phyloP scores from a whole-genome alignment of 2,329 filamentous ascomycete genomes.

The Monosporascus sp. region DNA sequence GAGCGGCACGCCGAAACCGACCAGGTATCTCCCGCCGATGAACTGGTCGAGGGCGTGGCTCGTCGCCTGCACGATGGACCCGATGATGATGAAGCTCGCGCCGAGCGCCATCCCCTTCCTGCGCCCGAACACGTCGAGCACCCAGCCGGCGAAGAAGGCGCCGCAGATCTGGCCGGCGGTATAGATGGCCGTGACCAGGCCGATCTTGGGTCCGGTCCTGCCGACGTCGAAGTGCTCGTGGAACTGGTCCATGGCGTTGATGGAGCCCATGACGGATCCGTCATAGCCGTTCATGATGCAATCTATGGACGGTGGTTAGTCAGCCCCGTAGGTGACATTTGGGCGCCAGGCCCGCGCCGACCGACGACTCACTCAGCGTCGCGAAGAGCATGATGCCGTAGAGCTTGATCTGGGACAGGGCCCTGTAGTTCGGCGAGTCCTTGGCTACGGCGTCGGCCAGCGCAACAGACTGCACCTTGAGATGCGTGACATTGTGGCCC shows the following conservation, averaged over 20 bases:
- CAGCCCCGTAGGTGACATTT: too few species aligned
- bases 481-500: too few species aligned
- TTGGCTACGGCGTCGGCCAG: too few species aligned
- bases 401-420: too few species aligned
- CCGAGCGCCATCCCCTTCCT: conserved; percentile 40
- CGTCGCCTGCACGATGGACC: conserved; percentile 37
- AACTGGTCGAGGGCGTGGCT: conserved; percentile 32
- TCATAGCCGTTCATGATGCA: not conserved
- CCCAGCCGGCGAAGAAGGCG: conserved; percentile 35
- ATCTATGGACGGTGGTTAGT: too few species aligned
- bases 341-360: too few species aligned
- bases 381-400: too few species aligned
- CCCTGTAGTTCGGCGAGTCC: too few species aligned
- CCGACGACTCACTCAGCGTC: too few species aligned
- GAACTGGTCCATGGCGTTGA: conserved; percentile 40
- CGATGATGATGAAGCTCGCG: conserved; percentile 37
- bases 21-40: conserved; percentile 40
- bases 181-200: conserved; percentile 41
- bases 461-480: too few species aligned
- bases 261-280: conserved; percentile 37
- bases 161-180: conserved; percentile 39
- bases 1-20: conserved; percentile 40
- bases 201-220: conserved; percentile 32
- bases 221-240: conserved; percentile 32
- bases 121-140: conserved; percentile 40